phyloP scores from a whole-genome alignment of 2,329 filamentous ascomycete genomes.

The Pestalotiopsis sp. region DNA sequence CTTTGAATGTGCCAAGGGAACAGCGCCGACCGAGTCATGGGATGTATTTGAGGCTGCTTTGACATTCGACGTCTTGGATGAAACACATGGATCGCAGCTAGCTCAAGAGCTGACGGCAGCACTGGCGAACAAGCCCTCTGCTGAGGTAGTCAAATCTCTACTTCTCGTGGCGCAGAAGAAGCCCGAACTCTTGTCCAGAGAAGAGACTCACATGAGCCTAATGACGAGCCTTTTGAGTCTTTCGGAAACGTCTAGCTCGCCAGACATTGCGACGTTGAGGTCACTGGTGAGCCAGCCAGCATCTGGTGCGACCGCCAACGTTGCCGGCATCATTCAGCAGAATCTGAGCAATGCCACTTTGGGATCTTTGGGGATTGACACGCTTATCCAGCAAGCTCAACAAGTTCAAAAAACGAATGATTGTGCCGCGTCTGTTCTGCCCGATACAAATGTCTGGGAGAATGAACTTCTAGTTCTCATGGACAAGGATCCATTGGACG shows the following conservation, averaged over 20 bases:
- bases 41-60: constrained; percentile 53
- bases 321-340: constrained; percentile 55
- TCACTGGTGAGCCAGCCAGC: constrained; percentile 47
- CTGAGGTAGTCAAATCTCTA: constrained; percentile 45
- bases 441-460: constrained; percentile 67
- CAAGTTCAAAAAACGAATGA: constrained; percentile 36
- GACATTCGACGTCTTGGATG: constrained; percentile 42
- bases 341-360: constrained; percentile 54
- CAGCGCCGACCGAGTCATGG: constrained; percentile 35
- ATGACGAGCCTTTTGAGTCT: constrained; percentile 57
- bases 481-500: constrained; percentile 48
- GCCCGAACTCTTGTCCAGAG: constrained; percentile 46
- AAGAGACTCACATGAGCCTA: constrained; percentile 51
- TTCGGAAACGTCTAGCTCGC: constrained; percentile 49
- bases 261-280: constrained; percentile 45
- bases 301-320: constrained; percentile 42
- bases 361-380: constrained; percentile 56
- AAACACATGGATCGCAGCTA: constrained; percentile 36
- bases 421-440: constrained; percentile 54
- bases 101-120: constrained; percentile 32
- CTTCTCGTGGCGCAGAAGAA: constrained; percentile 50
- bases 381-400: constrained; percentile 52
- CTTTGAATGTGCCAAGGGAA: constrained; percentile 38
- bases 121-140: constrained; percentile 25
- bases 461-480: constrained; percentile 61